phyloP scores from a whole-genome alignment of 2,329 filamentous ascomycete genomes.

The Hirsutella thompsonii region DNA sequence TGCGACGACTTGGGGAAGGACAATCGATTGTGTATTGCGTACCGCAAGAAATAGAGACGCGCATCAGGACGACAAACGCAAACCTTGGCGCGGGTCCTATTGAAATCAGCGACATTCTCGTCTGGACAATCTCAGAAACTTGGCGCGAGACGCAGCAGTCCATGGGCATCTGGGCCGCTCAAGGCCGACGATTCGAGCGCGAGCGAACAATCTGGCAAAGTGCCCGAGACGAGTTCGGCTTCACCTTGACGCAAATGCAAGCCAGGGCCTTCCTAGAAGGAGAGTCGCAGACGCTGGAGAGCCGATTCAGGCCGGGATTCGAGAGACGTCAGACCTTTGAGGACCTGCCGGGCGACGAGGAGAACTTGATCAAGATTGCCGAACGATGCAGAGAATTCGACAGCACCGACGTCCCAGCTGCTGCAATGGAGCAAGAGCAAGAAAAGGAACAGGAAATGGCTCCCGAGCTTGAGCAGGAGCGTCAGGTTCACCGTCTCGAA shows the following conservation, averaged over 20 bases:
- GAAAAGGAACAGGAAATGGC: not conserved
- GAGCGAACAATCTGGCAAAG: conserved; percentile 24
- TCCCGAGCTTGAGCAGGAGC: conserved; percentile 42
- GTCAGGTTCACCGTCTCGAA: conserved; percentile 46
- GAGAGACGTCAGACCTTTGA: not conserved
- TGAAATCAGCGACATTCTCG: conserved; percentile 33
- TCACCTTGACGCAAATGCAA: not conserved
- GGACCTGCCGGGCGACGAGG: not conserved
- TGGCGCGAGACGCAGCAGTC: conserved; percentile 32
- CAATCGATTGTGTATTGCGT: conserved; percentile 51
- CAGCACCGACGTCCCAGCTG: not conserved
- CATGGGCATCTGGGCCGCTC: conserved; percentile 46
- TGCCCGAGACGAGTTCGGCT: not conserved
- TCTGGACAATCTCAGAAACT: conserved; percentile 47
- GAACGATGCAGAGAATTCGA: not conserved
- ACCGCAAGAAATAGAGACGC: conserved; percentile 41
- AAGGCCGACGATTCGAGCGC: conserved; percentile 37
- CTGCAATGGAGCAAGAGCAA: not conserved
- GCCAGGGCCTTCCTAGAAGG: conserved; percentile 1
- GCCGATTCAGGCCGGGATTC: not conserved
- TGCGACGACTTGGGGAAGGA: conserved; percentile 50
- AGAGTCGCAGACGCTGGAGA: conserved; percentile 1
- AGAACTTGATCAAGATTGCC: not conserved
- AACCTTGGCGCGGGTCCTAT: conserved; percentile 24
- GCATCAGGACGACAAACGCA: conserved; percentile 24